phyloP scores from a whole-genome alignment of 2,329 filamentous ascomycete genomes.

The Ophiostoma ips region DNA sequence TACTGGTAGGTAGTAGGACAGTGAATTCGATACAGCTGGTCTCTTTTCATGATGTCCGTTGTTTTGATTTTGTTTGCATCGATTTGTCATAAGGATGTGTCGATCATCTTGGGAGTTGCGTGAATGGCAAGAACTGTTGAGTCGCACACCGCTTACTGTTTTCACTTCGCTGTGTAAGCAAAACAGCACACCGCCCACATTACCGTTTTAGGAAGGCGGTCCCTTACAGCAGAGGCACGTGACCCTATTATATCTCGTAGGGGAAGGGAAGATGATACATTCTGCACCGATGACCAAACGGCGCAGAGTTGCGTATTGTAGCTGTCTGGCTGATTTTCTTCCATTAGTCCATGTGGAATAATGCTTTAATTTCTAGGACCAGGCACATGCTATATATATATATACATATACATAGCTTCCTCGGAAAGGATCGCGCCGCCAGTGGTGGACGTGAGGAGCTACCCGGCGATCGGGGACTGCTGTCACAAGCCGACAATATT shows the following conservation, averaged over 20 bases:
- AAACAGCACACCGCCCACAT: not conserved
- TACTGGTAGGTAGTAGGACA: not conserved
- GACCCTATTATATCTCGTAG: not conserved
- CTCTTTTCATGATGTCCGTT: not conserved
- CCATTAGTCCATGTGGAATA: too few relatives aligned
- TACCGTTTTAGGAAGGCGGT: slow-evolving; percentile 6
- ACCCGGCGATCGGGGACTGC: not conserved
- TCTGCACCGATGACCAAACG: too few relatives aligned
- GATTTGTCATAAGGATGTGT: not conserved
- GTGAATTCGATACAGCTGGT: not conserved
- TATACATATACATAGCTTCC: not conserved
- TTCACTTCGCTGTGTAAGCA: not conserved
- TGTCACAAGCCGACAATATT: not conserved
- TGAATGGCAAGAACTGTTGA: not conserved
- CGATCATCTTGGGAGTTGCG: too few relatives aligned
- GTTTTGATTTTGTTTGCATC: not conserved
- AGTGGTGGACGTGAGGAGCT: not conserved
- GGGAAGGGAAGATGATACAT: too few relatives aligned
- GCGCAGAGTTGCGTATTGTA: too few relatives aligned
- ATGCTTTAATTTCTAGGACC: too few relatives aligned
- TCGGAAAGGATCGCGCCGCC: not conserved
- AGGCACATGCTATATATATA: too few relatives aligned
- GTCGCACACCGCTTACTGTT: not conserved
- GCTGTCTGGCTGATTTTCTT: too few relatives aligned
- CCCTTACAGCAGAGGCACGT: slow-evolving; percentile 2